These are phyloP conservation scores for Trichosporon ovoides DNA, from an alignment of 1,284 basidiomycete genomes.

Conservation along the genomic window DNA sequence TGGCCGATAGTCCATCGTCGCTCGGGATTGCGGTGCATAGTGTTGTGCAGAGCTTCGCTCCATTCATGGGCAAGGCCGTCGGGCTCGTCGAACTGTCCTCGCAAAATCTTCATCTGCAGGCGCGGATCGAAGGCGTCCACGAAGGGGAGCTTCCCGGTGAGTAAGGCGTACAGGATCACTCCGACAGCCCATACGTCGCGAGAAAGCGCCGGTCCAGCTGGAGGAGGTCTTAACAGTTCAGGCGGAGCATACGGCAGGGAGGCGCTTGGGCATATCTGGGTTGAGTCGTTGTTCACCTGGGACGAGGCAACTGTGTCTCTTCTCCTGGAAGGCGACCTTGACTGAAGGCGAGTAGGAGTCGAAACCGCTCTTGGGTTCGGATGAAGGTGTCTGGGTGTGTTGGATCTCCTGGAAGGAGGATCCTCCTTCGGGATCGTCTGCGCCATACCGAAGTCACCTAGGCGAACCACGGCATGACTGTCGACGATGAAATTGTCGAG, in stretches of 20 bases:
- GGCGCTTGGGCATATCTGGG: conserved; percentile 61
- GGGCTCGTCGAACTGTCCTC: conserved; percentile 59
- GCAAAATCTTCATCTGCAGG: conserved; percentile 81
- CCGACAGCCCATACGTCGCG: conserved; percentile 93
- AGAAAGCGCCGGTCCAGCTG: conserved; percentile 48
- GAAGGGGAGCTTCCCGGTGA: conserved; percentile 77
- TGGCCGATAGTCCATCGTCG: conserved; percentile 68
- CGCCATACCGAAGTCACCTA: conserved; percentile 48
- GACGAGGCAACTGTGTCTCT: conserved; percentile 10
- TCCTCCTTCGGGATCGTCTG: conserved; percentile 15
- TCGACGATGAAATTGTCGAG: conserved; percentile 93
- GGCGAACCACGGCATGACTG: conserved; percentile 58
- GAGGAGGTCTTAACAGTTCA: conserved; percentile 58
- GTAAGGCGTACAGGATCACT: conserved; percentile 73
- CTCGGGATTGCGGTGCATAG: conserved; percentile 59
- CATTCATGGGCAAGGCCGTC: conserved; percentile 61
- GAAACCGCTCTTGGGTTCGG: background rate
- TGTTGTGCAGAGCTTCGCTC: conserved; percentile 66
- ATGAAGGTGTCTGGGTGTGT: background rate
- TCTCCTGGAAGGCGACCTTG: conserved; percentile 11
- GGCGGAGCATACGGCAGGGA: conserved; percentile 87
- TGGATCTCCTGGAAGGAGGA: conserved; percentile 6
- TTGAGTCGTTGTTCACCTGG: background rate
- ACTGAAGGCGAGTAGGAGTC: background rate
- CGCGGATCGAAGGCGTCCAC: conserved; percentile 80